These are phyloP conservation scores for Chaetoceros muelleri DNA, from an alignment of 108 stramenopile species.

Conservation along the genomic window DNA sequence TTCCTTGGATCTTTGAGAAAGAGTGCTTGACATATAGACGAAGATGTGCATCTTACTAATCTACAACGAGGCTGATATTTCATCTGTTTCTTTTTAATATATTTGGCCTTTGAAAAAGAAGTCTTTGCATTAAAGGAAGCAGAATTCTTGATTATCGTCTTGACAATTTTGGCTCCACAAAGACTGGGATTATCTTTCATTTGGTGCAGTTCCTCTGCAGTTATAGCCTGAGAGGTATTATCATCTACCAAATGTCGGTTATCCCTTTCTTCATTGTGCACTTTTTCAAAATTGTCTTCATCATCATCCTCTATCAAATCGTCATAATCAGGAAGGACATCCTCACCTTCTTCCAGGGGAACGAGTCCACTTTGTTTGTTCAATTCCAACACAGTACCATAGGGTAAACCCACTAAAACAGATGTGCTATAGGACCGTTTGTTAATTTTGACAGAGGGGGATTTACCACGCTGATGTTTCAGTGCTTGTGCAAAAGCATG, in stretches of 20 bases:
- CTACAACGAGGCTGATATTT: constrained; percentile 81
- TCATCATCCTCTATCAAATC: constrained; percentile 1
- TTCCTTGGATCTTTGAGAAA: constrained; percentile 46
- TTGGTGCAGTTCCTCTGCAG: constrained; percentile 22
- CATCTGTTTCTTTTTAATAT: constrained; percentile 57
- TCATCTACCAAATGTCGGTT: constrained; percentile 71
- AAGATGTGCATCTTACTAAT: constrained; percentile 51
- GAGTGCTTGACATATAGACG: constrained; percentile 49
- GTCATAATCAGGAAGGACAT: constrained; percentile 35
- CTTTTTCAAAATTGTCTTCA: background rate
- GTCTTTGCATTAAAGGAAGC: constrained; percentile 75
- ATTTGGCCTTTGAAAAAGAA: constrained; percentile 78
- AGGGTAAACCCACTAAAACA: constrained; percentile 56
- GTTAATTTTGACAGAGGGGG: constrained; percentile 61
- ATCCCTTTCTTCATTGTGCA: constrained; percentile 35
- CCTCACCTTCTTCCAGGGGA: constrained; percentile 52
- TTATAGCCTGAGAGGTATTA: constrained; percentile 57
- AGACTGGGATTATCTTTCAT: constrained; percentile 27
- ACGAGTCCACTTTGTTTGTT: constrained; percentile 16
- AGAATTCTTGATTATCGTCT: constrained; percentile 65
- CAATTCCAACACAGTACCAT: constrained; percentile 76
- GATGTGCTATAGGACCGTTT: constrained; percentile 56
- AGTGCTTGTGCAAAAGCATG: constrained; percentile 62
- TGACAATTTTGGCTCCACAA: constrained; percentile 52
- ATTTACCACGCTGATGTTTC: constrained; percentile 27